Evolutionary conservation across 1,284 basidiomycete species (phyloP), one percentile per base, ranked within the genome.

Genomic region (Fomitopsis schrenkii): DNA sequence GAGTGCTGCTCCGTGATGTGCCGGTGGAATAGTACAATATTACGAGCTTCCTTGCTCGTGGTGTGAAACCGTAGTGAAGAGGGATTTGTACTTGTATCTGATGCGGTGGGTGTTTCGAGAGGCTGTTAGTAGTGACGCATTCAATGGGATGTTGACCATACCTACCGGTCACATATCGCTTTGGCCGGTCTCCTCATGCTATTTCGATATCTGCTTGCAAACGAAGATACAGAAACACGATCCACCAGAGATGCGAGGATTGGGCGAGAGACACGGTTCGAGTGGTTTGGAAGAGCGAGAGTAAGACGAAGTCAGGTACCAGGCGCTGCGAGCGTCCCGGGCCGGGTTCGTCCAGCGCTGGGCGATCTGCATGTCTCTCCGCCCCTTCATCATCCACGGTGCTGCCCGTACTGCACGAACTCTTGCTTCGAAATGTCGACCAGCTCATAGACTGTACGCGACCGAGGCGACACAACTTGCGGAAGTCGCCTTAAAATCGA

Each of bases 401-500:
- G 26, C 40, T 53, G 19, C 38, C 28, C 14, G 9, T 33, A 26
- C 22, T 35, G 28, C 35, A 30, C 58, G 28, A 5, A 53, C 36
- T 22, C 19, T 46, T 19, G 15, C 35, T 5, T 10, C 26, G 46
- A 17, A 5, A 58, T 48, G 57, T 38, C 44, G 19, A n/a, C 15
- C 12, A 12, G 36, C 22, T 38, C 55, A 46, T 15, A 58, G 57
- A 40, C 19, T 26, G 38, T 62, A 62, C 46, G 60, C 60, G n/a
- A 58, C 60, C 1, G 44, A 58, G 22, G 57, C 57, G 8, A 22
- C 28, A 2, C 40, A 44, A 14, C 44, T 35, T 2, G 38, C 52
- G 17, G 15, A 55, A 15, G 28, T 46, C 19, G 54, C 35, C 35
- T 30, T 71, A 26, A 74, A 74, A 59, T 71, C 73, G 8, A 69